phyloP scores from a whole-genome alignment of 192 early-diverging fungal species.

The Podila epigama region DNA sequence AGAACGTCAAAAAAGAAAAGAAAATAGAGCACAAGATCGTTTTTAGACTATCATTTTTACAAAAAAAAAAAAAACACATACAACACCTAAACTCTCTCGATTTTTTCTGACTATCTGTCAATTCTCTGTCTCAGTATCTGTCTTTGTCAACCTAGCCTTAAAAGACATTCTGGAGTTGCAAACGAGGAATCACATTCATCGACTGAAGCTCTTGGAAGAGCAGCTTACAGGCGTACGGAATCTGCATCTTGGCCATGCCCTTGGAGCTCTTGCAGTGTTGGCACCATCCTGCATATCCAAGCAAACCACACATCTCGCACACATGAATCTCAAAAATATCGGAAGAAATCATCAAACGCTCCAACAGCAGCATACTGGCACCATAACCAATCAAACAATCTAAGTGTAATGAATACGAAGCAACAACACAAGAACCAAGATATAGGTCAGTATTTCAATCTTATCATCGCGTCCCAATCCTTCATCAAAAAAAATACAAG shows the following conservation, averaged over 20 bases:
- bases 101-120: background rate
- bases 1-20: too few species aligned
- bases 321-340: slow-evolving; percentile 95
- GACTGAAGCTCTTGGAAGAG: slow-evolving; percentile 97
- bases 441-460: background rate
- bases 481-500: too few species aligned
- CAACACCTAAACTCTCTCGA: too few species aligned
- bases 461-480: too few species aligned
- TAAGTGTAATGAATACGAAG: too few species aligned
- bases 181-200: slow-evolving; percentile 90
- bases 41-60: too few species aligned
- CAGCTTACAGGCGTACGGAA: slow-evolving; percentile 97
- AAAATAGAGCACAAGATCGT: too few species aligned
- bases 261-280: slow-evolving; percentile 88
- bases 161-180: slow-evolving; percentile 54
- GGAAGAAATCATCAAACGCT: slow-evolving; percentile 91
- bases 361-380: slow-evolving; percentile 89
- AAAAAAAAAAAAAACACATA: too few species aligned
- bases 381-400: slow-evolving; percentile 99
- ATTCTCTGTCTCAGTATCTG: background rate
- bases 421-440: background rate
- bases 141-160: background rate
- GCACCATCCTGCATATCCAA: slow-evolving; percentile 93
- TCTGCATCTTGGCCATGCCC: slow-evolving; percentile 89
- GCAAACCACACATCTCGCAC: slow-evolving; percentile 89